Percentiles rank a stretch among this genome's conserved stretches.
phyloP scores from a whole-genome alignment of 2,329 filamentous ascomycete genomes.

The Nemania sp. region DNA sequence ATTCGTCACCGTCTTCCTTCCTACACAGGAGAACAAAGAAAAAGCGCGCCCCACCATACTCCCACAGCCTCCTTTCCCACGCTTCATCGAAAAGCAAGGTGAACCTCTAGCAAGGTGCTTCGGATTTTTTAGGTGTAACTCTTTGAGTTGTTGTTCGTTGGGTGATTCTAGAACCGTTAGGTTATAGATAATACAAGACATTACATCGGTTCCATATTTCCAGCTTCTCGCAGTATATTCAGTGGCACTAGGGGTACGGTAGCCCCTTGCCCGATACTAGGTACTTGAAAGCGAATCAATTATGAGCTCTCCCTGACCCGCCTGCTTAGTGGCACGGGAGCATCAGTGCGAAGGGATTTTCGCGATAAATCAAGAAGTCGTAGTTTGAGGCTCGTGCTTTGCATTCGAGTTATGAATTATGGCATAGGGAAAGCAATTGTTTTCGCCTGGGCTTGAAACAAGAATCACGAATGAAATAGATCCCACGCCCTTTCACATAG shows the following conservation, averaged over 20 bases:
- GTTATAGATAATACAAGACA: slow-evolving; percentile 40
- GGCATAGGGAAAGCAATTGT: slow-evolving; percentile 43
- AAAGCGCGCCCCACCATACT: slow-evolving; percentile 4
- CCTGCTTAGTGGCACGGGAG: background rate
- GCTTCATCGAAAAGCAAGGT: slow-evolving; percentile 15
- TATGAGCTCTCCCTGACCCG: background rate
- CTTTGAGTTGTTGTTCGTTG: slow-evolving; percentile 13
- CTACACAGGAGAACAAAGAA: slow-evolving; percentile 24
- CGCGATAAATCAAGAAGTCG: slow-evolving; percentile 8
- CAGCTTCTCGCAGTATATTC: slow-evolving; percentile 1
- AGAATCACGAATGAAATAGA: slow-evolving; percentile 85
- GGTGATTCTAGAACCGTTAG: slow-evolving; percentile 20
- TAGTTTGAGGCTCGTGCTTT: slow-evolving; percentile 34
- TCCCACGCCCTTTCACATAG: slow-evolving; percentile 95
- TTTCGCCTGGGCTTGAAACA: slow-evolving; percentile 23
- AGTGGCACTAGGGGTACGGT: slow-evolving; percentile 8
- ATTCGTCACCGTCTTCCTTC: slow-evolving; percentile 26
- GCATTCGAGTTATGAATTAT: slow-evolving; percentile 44
- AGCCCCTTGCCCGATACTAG: slow-evolving; percentile 9
- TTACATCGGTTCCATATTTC: slow-evolving; percentile 35
- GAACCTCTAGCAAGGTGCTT: slow-evolving; percentile 7
- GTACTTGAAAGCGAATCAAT: slow-evolving; percentile 16
- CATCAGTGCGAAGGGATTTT: slow-evolving; percentile 14
- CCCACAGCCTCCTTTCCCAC: slow-evolving; percentile 13
- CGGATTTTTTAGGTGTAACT: slow-evolving; percentile 3